These are phyloP conservation scores for Rosa chinensis DNA, from an alignment of 306 rosid species.

Conservation along the genomic window DNA sequence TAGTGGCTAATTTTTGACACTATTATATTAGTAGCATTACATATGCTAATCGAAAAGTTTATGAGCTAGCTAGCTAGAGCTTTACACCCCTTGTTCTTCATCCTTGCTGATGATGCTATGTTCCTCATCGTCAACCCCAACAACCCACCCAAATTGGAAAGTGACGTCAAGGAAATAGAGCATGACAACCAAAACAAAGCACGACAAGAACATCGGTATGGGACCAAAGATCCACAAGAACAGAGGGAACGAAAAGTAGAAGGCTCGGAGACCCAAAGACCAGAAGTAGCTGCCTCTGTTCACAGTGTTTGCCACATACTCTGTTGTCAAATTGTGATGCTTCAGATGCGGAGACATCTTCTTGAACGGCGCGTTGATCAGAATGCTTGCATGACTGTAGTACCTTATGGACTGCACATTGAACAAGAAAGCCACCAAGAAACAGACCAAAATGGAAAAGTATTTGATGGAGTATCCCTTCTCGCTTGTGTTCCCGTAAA, in stretches of 20 bases:
- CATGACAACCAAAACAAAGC: constrained; percentile 47
- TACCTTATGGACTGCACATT: constrained; percentile 87
- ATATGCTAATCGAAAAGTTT: background rate
- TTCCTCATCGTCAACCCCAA: constrained; percentile 15
- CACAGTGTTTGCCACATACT: constrained; percentile 64
- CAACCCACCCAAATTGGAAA: constrained; percentile 48
- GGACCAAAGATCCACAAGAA: constrained; percentile 92
- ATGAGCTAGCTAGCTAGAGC: background rate
- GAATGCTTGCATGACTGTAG: constrained; percentile 81
- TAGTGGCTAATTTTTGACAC: background rate
- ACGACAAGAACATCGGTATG: constrained; percentile 64
- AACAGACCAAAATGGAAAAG: constrained; percentile 72
- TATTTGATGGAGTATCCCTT: constrained; percentile 53
- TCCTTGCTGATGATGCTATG: constrained; percentile 16
- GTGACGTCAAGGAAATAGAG: constrained; percentile 71
- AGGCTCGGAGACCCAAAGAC: constrained; percentile 83
- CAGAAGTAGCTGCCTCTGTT: constrained; percentile 82
- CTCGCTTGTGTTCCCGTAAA: constrained; percentile 49
- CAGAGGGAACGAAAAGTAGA: constrained; percentile 82
- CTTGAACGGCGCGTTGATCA: constrained; percentile 76
- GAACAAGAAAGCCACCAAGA: constrained; percentile 61
- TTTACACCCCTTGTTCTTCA: constrained; percentile 35
- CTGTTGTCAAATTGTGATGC: constrained; percentile 44
- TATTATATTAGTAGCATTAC: background rate
- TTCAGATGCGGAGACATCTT: constrained; percentile 34